phyloP scores from a whole-genome alignment of 176 grass and related monocot genomes.

The maize (Zea mays) region DNA sequence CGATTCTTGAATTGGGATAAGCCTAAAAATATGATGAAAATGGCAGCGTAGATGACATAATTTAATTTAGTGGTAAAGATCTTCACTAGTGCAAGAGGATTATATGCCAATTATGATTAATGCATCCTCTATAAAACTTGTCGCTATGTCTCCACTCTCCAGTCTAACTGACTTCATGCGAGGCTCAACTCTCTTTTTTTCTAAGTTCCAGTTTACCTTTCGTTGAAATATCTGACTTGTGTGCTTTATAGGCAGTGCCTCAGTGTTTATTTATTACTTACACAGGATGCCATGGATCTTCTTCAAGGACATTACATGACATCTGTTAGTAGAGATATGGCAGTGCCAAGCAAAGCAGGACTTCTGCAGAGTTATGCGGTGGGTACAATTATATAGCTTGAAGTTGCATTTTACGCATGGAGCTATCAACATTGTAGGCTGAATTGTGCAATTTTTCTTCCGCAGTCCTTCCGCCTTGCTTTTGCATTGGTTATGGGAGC shows the following conservation, averaged over 20 bases:
- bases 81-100: constrained; percentile 10
- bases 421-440: not conserved
- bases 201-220: not conserved
- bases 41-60: not conserved
- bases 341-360: constrained; percentile 63
- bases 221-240: not conserved
- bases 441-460: constrained; percentile 27
- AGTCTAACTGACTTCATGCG: constrained; percentile 2
- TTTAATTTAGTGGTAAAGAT: not conserved
- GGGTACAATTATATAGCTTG: constrained; percentile 42
- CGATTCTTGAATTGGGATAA: not conserved
- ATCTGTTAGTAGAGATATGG: constrained; percentile 77
- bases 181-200: constrained; percentile 24
- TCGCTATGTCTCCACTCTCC: constrained; percentile 8
- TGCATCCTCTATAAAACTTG: not conserved
- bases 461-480: constrained; percentile 82
- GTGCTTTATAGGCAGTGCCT: not conserved
- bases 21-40: constrained; percentile 9
- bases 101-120: constrained; percentile 8
- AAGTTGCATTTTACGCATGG: constrained; percentile 5
- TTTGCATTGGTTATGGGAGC: constrained; percentile 64
- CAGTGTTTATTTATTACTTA: constrained; percentile 40
- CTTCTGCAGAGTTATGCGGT: constrained; percentile 82
- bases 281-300: constrained; percentile 95
- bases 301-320: constrained; percentile 89